These are phyloP conservation scores for Suhomyces vadensis DNA, from an alignment of 805 yeast genomes.

Conservation along the genomic window DNA sequence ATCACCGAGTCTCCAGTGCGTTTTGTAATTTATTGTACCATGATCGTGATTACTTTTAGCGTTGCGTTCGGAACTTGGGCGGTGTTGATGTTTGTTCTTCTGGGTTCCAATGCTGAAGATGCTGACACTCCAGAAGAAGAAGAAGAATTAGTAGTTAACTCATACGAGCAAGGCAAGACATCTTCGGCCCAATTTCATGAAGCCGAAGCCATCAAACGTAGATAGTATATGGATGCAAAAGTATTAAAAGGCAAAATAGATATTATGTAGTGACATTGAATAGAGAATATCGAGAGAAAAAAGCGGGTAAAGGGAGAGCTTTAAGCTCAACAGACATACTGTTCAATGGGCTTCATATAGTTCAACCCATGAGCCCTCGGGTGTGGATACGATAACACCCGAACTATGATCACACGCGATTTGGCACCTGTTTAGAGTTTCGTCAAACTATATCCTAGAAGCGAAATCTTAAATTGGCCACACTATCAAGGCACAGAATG, in stretches of 20 bases:
- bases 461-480: too few species aligned
- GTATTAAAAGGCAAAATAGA: too few species aligned
- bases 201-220: not conserved
- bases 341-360: too few species aligned
- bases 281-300: too few species aligned
- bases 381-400: too few species aligned
- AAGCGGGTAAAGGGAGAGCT: too few species aligned
- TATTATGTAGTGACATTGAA: not conserved
- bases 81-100: conserved; percentile 27
- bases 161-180: not conserved
- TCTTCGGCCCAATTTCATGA: conserved; percentile 1
- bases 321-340: too few species aligned
- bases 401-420: too few species aligned
- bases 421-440: too few species aligned
- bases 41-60: conserved; percentile 42
- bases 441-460: too few species aligned
- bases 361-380: too few species aligned
- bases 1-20: conserved; percentile 50
- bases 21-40: conserved; percentile 48
- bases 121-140: not conserved
- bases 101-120: not conserved
- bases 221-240: not conserved
- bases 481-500: too few species aligned
- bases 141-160: not conserved
- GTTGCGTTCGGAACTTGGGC: conserved; percentile 46